Conservation (phyloP, 139 green algal species). For the Chlamydomonas applanata region DNA sequence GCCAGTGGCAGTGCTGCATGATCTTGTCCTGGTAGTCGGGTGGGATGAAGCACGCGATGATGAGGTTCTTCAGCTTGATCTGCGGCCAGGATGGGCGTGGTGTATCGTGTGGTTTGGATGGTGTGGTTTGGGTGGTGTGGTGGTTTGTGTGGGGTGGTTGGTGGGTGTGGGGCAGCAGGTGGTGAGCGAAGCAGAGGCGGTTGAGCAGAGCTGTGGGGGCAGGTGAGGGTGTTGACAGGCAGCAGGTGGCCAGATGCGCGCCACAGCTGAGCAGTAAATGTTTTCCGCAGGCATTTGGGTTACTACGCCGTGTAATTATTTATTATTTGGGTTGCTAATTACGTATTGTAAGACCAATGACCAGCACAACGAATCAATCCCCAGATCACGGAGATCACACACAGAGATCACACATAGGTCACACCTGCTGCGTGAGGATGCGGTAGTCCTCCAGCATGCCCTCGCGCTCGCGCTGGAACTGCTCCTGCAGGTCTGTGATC, state of each 20-base stretch:
- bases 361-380: background rate
- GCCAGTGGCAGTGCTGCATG: constrained; percentile 67
- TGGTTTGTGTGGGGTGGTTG: no score
- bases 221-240: no score
- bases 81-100: constrained; percentile 10
- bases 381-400: background rate
- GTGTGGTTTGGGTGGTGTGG: no score
- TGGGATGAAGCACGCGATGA: constrained; percentile 75
- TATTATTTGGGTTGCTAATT: no score
- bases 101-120: no score
- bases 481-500: constrained; percentile 49
- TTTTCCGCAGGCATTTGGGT: background rate
- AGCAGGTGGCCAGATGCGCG: no score
- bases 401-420: background rate
- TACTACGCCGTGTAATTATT: background rate
- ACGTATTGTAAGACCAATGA: no score
- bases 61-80: constrained; percentile 76
- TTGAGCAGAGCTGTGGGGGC: no score
- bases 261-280: background rate
- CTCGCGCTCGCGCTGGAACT: constrained; percentile 66
- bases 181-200: no score
- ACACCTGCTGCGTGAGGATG: constrained; percentile 50
- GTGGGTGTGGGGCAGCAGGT: no score
- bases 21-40: constrained; percentile 70
- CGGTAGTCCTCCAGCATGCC: constrained; percentile 70